Evolutionary conservation across 108 stramenopile genomes (phyloP), one percentile per base, ranked within the genome.

Genomic region (Nannochloropsis gaditana): DNA sequence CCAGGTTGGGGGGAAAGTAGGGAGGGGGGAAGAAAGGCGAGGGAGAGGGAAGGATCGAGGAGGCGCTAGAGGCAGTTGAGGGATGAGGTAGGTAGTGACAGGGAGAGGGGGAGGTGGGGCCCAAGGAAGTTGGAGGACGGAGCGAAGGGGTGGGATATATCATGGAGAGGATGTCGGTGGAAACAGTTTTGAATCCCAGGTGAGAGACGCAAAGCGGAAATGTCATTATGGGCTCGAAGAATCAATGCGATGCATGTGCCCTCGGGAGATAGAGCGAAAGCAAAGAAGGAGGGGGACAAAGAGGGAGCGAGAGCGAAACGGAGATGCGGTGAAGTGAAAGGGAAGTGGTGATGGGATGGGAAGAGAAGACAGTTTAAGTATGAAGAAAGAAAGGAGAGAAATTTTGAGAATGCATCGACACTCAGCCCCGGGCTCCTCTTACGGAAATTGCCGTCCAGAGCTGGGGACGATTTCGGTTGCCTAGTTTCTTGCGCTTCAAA

Each of bases 291-390:
- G 59, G 3, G n/a, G 59, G 59, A 73, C 15, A 6, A 73, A n/a
- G 59, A 73, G 8, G 59, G 59, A n/a, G 59, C n/a, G 59, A 8
- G 8, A 8, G 8, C 3, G 59, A 73, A 4, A 2, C 19, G 59
- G 3, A 73, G n/a, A n/a, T n/a, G 59, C 59, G 59, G n/a, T 73
- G 59, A 73, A n/a, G 59, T n/a, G 59, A 73, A 73, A n/a, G 59
- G 59, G 59, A 8, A 73, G n/a, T 73, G 4, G 15, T 73, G 59
- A 73, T 73, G 59, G n/a, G 59, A 15, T 8, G 59, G 59, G 59
- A 73, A 8, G 8, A 73, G n/a, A 73, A 15, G 59, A 73, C 15
- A n/a, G 0, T 73, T 2, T n/a, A 73, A 73, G n/a, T 5, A 73
- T 8, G n/a, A 73, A 73, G 2, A 73, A 6, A 73, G 1, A 3